phyloP scores from a whole-genome alignment of 495 filamentous ascomycete genomes.

The Letharia columbiana region DNA sequence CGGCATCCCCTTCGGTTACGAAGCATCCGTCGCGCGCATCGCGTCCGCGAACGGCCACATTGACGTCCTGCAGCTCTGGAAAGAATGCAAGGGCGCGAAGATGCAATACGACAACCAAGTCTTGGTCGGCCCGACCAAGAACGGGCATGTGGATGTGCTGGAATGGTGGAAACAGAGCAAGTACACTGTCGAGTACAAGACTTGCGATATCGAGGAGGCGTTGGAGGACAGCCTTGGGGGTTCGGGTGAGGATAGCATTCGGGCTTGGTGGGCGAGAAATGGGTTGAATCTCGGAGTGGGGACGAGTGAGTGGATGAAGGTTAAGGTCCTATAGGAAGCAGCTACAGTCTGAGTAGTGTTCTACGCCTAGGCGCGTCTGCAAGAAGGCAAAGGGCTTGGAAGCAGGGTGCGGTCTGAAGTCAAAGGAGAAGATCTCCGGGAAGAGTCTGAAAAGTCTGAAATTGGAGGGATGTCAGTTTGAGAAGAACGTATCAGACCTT shows the following conservation, averaged over 20 bases:
- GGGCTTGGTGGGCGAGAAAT: constrained; percentile 84
- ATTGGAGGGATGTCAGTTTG: neutral
- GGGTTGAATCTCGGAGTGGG: constrained; percentile 78
- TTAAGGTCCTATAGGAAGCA: constrained; percentile 46
- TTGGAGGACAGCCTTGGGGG: constrained; percentile 74
- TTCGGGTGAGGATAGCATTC: constrained; percentile 54
- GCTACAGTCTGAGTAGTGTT: no score
- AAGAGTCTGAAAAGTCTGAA: neutral
- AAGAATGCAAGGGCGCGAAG: constrained; percentile 66
- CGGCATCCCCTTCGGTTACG: constrained; percentile 62
- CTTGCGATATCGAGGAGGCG: constrained; percentile 90
- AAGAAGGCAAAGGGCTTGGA: neutral
- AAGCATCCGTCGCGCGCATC: constrained; percentile 70
- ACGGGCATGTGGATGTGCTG: constrained; percentile 71
- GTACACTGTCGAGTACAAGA: constrained; percentile 80
- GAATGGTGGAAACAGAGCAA: constrained; percentile 86
- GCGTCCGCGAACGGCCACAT: constrained; percentile 83
- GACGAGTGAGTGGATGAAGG: constrained; percentile 90
- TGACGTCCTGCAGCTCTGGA: constrained; percentile 74
- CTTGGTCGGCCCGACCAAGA: constrained; percentile 77
- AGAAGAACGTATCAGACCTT: neutral
- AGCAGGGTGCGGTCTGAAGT: neutral
- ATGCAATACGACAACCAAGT: constrained; percentile 86
- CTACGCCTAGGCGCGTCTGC: no score
- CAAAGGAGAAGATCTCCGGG: neutral